Evolutionary conservation across 108 stramenopile genomes (phyloP).

Genomic region (Skeletonema menzelii): DNA sequence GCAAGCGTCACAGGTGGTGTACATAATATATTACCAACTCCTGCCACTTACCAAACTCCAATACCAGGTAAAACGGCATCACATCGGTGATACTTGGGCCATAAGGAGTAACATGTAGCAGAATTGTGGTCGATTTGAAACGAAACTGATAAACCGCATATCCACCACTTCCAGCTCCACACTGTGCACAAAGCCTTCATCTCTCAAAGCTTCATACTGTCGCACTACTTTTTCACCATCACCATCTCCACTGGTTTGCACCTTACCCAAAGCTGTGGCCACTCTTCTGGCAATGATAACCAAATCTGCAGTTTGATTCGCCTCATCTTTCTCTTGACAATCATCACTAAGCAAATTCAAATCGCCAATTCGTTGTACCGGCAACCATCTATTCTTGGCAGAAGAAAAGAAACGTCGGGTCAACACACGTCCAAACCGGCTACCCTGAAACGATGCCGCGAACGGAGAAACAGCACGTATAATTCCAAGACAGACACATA

Average conservation of each 20-base stretch:
- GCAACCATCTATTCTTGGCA: conserved; percentile 62
- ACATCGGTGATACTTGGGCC: conserved; percentile 69
- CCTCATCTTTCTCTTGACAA: conserved; percentile 66
- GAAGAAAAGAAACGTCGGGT: conserved; percentile 46
- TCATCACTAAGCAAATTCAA: conserved; percentile 57
- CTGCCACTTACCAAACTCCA: conserved; percentile 40
- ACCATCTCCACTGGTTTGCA: conserved; percentile 28
- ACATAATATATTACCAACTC: not conserved
- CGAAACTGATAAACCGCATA: conserved; percentile 59
- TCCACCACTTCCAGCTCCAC: conserved; percentile 55
- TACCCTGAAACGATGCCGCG: conserved; percentile 68
- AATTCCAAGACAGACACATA: conserved; percentile 52
- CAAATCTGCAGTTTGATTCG: conserved; percentile 52
- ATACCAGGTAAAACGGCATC: conserved; percentile 65
- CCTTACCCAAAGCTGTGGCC: conserved; percentile 63
- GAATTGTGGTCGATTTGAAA: conserved; percentile 18
- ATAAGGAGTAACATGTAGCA: conserved; percentile 71
- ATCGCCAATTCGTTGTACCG: conserved; percentile 51
- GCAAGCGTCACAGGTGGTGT: not conserved
- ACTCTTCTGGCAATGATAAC: conserved; percentile 51
- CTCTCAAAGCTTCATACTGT: conserved; percentile 35
- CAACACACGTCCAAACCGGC: conserved; percentile 58
- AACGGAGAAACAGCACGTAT: conserved; percentile 55
- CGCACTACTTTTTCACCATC: conserved; percentile 1
- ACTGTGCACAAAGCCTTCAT: conserved; percentile 33